Conservation (phyloP, 805 yeast genomes). For the Yarrowia sp. region DNA sequence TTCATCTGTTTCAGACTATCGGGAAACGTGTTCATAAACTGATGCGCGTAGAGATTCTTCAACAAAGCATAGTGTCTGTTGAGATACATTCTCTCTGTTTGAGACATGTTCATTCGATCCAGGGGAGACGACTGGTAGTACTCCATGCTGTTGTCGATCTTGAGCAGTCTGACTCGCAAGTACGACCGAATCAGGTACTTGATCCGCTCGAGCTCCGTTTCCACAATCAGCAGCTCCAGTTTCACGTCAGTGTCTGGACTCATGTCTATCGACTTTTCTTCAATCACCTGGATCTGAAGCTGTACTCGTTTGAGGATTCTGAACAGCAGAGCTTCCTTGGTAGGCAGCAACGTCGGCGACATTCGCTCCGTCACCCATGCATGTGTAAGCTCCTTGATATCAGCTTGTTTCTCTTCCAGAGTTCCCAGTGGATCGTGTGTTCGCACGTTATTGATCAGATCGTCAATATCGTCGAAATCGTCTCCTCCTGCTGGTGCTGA, state of each 20-base stretch:
- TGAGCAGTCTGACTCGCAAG: conserved; percentile 71
- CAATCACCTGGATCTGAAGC: conserved; percentile 70
- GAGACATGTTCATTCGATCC: conserved; percentile 56
- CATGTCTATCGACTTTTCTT: conserved; percentile 76
- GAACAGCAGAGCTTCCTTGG: conserved; percentile 65
- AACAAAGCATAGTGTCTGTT: conserved; percentile 69
- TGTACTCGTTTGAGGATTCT: conserved; percentile 66
- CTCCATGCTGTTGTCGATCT: conserved; percentile 74
- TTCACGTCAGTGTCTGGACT: conserved; percentile 65
- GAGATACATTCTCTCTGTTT: conserved; percentile 70
- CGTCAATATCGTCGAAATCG: conserved; percentile 42
- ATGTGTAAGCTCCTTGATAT: conserved; percentile 57
- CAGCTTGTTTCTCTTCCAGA: conserved; percentile 44
- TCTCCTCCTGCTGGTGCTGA: not conserved
- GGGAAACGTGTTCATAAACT: conserved; percentile 74
- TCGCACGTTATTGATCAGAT: conserved; percentile 42
- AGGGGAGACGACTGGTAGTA: conserved; percentile 59
- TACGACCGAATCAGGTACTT: conserved; percentile 83
- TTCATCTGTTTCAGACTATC: conserved; percentile 72
- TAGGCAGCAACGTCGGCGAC: conserved; percentile 86
- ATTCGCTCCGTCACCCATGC: conserved; percentile 86
- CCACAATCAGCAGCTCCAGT: conserved; percentile 80
- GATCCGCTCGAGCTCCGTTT: conserved; percentile 87
- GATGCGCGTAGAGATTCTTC: conserved; percentile 67
- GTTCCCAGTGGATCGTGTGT: conserved; percentile 6